Base-by-base conservation (phyloP, 2,329 filamentous ascomycete genomes). In the Fusarium marasasianum region DNA sequence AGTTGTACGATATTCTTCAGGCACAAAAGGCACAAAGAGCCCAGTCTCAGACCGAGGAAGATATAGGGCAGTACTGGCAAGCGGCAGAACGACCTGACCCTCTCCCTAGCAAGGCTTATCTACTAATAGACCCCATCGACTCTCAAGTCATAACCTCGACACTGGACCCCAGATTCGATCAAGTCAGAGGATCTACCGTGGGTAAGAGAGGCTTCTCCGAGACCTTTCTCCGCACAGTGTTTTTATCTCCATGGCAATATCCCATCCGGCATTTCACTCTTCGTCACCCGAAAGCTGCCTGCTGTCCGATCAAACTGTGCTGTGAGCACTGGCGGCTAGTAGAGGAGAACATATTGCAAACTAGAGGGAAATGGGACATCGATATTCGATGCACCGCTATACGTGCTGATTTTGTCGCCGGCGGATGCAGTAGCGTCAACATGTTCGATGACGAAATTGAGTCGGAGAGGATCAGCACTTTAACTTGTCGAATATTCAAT, bases 191-290 rank as follows among this genome's bases (percentile, higher is more conserved):
- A 11, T 6, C 13, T 20, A 6, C n/a, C 2, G 13, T 22, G 1
- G 18, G n/a, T 0, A 6, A 4, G 0, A 22, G n/a, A 24, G 12
- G 12, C 1, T 53, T 35, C 11, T 35, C 22, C 0, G 12, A 35
- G 31, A 24, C 4, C 2, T 51, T 35, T n/a, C 15, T 51, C 8
- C 48, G 31, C 5, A 24, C 5, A 9, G 6, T 13, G 9, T 15
- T 26, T 5, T 24, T 35, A 3, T 15, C 17, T 37, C 12, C 8
- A 10, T 3, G 6, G 4, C 14, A 3, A 24, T 37, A 50, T 24
- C 31, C 31, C 8, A 0, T n/a, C 3, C 20, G 3, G 8, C 15
- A 35, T 14, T 51, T 51, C n/a, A 37, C 50, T 8, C n/a, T 37
- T 2, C 18, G n/a, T 8, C n/a, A 37, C 9, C 17, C 9, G 1